A percentile compares a stretch with the other conserved stretches of the same genome.
phyloP scores from a whole-genome alignment of 31 red algal genomes.

The Odonthalia washingtoniensis region DNA sequence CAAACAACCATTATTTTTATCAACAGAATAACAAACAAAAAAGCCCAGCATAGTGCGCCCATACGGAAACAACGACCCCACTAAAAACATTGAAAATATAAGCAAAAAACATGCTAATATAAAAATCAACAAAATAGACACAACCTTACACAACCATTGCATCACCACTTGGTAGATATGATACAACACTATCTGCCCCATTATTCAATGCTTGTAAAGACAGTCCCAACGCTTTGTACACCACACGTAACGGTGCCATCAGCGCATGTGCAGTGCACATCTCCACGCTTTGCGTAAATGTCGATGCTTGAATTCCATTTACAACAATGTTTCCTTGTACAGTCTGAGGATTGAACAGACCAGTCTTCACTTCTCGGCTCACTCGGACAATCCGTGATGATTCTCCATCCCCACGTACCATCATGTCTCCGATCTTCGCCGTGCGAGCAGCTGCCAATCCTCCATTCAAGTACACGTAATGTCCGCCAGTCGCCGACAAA shows the following conservation, averaged over 20 bases:
- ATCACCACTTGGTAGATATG: slow-evolving; percentile 38
- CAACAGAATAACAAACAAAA: no score
- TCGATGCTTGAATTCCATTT: slow-evolving; percentile 57
- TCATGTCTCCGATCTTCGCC: slow-evolving; percentile 59
- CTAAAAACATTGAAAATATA: no score
- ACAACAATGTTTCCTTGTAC: slow-evolving; percentile 67
- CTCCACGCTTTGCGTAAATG: slow-evolving; percentile 64
- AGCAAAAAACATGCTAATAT: no score
- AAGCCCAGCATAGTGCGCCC: no score
- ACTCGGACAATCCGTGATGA: slow-evolving; percentile 47
- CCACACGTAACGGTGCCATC: slow-evolving; percentile 65
- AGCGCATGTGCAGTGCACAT: slow-evolving; percentile 67
- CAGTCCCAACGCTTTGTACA: slow-evolving; percentile 60
- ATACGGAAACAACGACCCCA: no score
- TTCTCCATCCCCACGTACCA: slow-evolving; percentile 33
- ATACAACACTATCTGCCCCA: slow-evolving; percentile 54
- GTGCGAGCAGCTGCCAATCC: slow-evolving; percentile 55
- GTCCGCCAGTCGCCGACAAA: slow-evolving; percentile 50
- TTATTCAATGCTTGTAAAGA: slow-evolving; percentile 56
- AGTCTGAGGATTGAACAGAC: slow-evolving; percentile 76
- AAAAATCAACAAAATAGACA: no score
- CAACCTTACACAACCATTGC: no score
- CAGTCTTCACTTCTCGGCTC: slow-evolving; percentile 18
- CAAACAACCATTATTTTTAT: no score
- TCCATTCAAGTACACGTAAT: slow-evolving; percentile 76